phyloP scores from a whole-genome alignment of 495 filamentous ascomycete genomes.

The Penicillium dipodomyicola region DNA sequence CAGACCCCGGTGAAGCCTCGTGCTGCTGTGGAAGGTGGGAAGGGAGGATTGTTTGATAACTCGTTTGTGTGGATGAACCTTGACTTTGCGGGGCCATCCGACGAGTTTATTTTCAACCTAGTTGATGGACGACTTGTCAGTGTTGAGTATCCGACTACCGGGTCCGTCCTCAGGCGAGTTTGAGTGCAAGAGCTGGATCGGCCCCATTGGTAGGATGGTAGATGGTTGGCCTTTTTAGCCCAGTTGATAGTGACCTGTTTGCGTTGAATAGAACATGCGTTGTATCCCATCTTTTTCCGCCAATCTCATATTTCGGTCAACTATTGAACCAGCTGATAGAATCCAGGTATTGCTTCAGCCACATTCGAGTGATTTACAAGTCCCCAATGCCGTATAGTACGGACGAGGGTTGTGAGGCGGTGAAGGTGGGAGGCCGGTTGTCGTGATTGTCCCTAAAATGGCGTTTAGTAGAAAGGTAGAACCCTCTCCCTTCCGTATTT shows the following conservation, averaged over 20 bases:
- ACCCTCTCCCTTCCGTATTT: no score
- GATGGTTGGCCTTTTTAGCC: background rate
- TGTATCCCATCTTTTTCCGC: no score
- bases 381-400: no score
- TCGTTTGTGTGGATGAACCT: constrained; percentile 18
- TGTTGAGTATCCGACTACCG: constrained; percentile 2
- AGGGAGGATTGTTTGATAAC: constrained; percentile 16
- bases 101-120: constrained; percentile 7
- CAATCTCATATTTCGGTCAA: no score
- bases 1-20: background rate
- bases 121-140: constrained; percentile 8
- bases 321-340: no score
- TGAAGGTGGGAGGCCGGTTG: no score
- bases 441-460: no score
- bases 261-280: no score
- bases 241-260: background rate
- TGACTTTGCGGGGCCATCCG: constrained; percentile 1
- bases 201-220: background rate
- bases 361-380: no score
- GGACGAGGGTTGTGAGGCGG: no score
- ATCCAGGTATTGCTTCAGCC: no score
- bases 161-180: background rate
- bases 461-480: no score
- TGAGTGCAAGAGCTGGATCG: background rate
- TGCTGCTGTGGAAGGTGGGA: constrained; percentile 16